Evolutionary conservation across 208 protist genomes (phyloP).

Genomic region (Novymonas esmeraldas): DNA sequence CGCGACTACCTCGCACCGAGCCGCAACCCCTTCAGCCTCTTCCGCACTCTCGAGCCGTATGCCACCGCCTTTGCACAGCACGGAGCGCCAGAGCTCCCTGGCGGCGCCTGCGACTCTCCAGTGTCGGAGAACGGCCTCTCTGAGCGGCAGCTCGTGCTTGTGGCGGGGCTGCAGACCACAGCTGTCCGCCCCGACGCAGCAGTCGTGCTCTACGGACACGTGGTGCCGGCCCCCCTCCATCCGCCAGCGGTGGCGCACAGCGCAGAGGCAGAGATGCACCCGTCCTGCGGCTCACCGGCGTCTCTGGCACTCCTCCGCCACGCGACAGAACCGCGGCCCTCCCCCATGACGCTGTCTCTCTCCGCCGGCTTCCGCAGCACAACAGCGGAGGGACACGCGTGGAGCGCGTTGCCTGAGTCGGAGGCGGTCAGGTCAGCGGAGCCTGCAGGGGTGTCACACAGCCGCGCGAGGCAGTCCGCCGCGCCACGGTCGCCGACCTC

Average conservation of each 20-base stretch:
- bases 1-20: constrained; percentile 61
- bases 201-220: constrained; percentile 34
- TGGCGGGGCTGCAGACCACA: constrained; percentile 11
- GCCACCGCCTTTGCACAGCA: neutral
- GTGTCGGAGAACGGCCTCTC: neutral
- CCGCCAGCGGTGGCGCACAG: neutral
- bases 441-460: too few relatives aligned
- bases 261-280: neutral
- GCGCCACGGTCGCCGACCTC: too few relatives aligned
- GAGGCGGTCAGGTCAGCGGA: neutral
- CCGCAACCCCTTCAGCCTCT: constrained; percentile 68
- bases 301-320: constrained; percentile 3
- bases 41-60: constrained; percentile 21
- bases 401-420: neutral
- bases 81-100: neutral
- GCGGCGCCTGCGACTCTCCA: neutral
- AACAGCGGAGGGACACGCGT: neutral
- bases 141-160: neutral
- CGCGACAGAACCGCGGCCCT: neutral
- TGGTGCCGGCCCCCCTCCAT: constrained; percentile 17
- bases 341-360: neutral
- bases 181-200: constrained; percentile 35
- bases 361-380: too few relatives aligned
- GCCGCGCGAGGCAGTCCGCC: too few relatives aligned
- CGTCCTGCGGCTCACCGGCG: neutral